phyloP scores from a whole-genome alignment of 192 early-diverging fungal genomes.

The Geranomyces variabilis region DNA sequence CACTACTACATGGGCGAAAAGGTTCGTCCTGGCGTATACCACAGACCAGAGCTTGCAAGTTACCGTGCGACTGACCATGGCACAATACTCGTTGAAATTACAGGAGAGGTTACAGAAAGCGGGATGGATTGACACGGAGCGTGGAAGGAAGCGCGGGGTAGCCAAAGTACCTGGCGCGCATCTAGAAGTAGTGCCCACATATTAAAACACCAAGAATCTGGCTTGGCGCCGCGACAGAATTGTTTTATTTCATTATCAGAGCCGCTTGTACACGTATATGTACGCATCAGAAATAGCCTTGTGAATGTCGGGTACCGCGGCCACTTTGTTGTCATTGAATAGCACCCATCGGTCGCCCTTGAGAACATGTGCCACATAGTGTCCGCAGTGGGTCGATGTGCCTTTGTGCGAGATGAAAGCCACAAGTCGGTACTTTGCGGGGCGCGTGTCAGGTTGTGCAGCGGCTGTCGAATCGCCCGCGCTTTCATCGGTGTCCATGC shows the following conservation, averaged over 20 bases:
- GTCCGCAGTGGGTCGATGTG: constrained; percentile 92
- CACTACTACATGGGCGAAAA: constrained; percentile 6
- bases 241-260: neutral
- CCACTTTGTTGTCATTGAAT: constrained; percentile 97
- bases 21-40: neutral
- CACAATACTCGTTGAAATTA: neutral
- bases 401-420: constrained; percentile 96
- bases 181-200: neutral
- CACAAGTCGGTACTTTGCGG: constrained; percentile 63
- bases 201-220: neutral
- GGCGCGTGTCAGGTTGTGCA: constrained; percentile 20
- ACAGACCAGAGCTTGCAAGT: too few relatives aligned
- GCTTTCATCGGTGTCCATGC: constrained; percentile 30
- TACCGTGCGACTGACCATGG: too few relatives aligned
- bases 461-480: neutral
- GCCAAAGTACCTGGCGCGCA: neutral
- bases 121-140: neutral
- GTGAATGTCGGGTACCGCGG: constrained; percentile 57
- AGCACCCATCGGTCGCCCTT: constrained; percentile 80
- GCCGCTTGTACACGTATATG: constrained; percentile 46
- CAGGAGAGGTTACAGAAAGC: neutral
- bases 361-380: constrained; percentile 88
- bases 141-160: neutral
- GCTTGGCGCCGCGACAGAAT: too few relatives aligned
- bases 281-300: constrained; percentile 49